Evolutionary conservation across 768 basidiomycete species (phyloP).

Genomic region (Hirschioporus abietinus): DNA sequence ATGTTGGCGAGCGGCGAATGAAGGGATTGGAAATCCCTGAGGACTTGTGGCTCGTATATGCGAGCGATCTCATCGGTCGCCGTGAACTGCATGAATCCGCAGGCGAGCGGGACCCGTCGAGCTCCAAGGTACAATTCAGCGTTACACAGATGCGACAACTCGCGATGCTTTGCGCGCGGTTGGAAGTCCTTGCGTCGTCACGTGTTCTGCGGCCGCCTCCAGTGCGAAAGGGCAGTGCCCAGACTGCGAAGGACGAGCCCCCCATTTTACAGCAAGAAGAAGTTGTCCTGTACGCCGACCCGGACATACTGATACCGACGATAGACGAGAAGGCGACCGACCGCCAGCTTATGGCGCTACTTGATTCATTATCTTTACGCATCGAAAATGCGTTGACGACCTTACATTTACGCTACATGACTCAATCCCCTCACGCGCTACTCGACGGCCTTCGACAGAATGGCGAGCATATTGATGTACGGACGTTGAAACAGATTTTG

Average conservation of each 20-base stretch:
- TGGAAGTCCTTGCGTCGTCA: slow-evolving; percentile 68
- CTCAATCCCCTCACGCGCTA: not conserved
- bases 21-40: slow-evolving; percentile 95
- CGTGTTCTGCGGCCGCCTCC: slow-evolving; percentile 50
- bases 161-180: slow-evolving; percentile 65
- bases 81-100: slow-evolving; percentile 46
- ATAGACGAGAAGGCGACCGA: slow-evolving; percentile 69
- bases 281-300: slow-evolving; percentile 50
- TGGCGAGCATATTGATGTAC: slow-evolving; percentile 39
- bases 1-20: slow-evolving; percentile 86
- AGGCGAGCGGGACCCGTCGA: slow-evolving; percentile 29
- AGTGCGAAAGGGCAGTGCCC: slow-evolving; percentile 41
- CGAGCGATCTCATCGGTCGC: slow-evolving; percentile 64
- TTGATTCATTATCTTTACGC: slow-evolving; percentile 70
- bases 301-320: slow-evolving; percentile 58
- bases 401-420: slow-evolving; percentile 13
- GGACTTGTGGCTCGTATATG: slow-evolving; percentile 79
- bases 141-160: slow-evolving; percentile 73
- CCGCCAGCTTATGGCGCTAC: slow-evolving; percentile 61
- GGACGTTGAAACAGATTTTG: slow-evolving; percentile 41
- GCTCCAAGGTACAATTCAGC: slow-evolving; percentile 57
- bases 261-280: slow-evolving; percentile 14
- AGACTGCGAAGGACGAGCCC: slow-evolving; percentile 22
- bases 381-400: slow-evolving; percentile 66
- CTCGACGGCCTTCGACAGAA: slow-evolving; percentile 11